Conservation (phyloP, 2,329 filamentous ascomycete species). For the Conoideocrella luteorostrata region DNA sequence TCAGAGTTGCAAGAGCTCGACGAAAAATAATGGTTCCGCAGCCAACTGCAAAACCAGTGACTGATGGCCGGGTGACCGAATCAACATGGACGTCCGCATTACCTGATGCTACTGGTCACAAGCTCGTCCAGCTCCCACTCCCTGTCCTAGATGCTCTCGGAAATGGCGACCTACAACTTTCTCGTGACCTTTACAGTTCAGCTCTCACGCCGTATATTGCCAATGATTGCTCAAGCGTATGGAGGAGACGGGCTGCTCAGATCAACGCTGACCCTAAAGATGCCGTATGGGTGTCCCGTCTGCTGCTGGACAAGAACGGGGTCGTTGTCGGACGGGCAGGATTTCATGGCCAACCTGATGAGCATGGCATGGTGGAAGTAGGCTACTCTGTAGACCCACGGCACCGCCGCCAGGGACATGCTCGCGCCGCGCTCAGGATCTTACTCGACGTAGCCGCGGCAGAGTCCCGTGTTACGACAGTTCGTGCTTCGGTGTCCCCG, state of each 20-base stretch:
- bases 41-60: too few relatives aligned
- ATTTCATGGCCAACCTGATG: constrained; percentile 1
- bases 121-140: not conserved
- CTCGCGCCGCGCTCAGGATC: not conserved
- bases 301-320: not conserved
- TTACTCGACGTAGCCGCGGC: not conserved
- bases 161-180: not conserved
- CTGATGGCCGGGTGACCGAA: not conserved
- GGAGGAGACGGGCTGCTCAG: not conserved
- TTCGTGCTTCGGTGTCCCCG: not conserved
- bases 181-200: not conserved
- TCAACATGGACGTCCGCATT: not conserved
- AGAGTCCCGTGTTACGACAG: not conserved
- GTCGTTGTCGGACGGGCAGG: constrained; percentile 1
- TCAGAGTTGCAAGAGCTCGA: too few relatives aligned
- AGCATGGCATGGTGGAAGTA: not conserved
- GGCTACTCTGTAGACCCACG: constrained; percentile 1
- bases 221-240: not conserved
- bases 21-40: too few relatives aligned
- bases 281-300: not conserved
- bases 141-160: not conserved
- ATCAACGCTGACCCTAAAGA: not conserved
- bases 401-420: not conserved
- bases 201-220: not conserved
- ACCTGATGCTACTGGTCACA: not conserved